Conservation (phyloP, 495 filamentous ascomycete species). For the Trypethelium eluteriae region DNA sequence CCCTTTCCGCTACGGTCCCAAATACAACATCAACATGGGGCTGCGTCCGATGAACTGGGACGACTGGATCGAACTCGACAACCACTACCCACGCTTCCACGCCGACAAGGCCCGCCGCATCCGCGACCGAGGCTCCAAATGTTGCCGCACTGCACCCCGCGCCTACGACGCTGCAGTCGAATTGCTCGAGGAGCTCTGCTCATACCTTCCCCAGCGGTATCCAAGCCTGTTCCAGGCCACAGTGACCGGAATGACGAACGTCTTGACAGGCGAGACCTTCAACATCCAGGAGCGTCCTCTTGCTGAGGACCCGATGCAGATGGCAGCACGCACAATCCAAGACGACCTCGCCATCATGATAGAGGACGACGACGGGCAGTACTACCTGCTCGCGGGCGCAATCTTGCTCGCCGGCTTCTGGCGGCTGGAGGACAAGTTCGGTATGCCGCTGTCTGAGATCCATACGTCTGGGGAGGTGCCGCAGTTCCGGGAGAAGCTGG, state of each 20-base stretch:
- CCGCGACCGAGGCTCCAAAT: slow-evolving; percentile 59
- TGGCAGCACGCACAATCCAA: slow-evolving; percentile 61
- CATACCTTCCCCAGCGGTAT: slow-evolving; percentile 76
- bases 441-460: slow-evolving; percentile 76
- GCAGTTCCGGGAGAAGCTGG: slow-evolving; percentile 64
- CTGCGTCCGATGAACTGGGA: slow-evolving; percentile 68
- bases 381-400: slow-evolving; percentile 74
- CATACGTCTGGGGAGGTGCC: slow-evolving; percentile 79
- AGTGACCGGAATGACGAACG: slow-evolving; percentile 59
- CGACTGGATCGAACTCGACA: slow-evolving; percentile 88
- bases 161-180: slow-evolving; percentile 73
- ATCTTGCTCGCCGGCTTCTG: slow-evolving; percentile 82
- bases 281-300: slow-evolving; percentile 46
- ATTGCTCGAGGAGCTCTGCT: slow-evolving; percentile 65
- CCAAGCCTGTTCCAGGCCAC: slow-evolving; percentile 62
- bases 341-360: slow-evolving; percentile 88
- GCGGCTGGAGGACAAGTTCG: slow-evolving; percentile 76
- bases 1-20: slow-evolving; percentile 75
- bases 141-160: slow-evolving; percentile 63
- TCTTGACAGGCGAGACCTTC: slow-evolving; percentile 65
- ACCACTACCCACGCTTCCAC: slow-evolving; percentile 70
- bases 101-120: slow-evolving; percentile 65
- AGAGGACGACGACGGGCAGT: slow-evolving; percentile 68
- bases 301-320: slow-evolving; percentile 74
- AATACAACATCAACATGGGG: slow-evolving; percentile 77